Evolutionary conservation across 257 asterid genomes (phyloP), one percentile per base, ranked within the genome.

Genomic region (Solanum medicagineum): DNA sequence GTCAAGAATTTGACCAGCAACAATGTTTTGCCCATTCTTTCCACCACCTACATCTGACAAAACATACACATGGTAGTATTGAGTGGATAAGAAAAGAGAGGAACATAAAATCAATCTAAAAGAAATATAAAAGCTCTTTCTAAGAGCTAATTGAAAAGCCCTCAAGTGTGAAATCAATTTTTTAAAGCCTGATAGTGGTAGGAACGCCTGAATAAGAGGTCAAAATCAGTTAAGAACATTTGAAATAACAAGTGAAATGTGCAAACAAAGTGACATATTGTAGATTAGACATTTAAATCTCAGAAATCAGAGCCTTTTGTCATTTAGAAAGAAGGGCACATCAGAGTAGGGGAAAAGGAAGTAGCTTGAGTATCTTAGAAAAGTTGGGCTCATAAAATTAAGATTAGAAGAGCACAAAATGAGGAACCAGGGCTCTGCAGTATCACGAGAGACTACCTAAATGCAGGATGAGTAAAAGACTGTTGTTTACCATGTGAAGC

Each of bases 31-130:
- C 44, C 85, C 84, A 63, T 85, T 89, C 91, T 91, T 93, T 85
- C 97, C 97, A 89, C 93, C 93, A 83, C 89, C 93, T 79, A 90
- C 92, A 91, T 92, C 97, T 94, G 90, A 84, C 62, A 86, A 88
- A 81, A 71, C 88, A 85, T 42, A 56, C 85, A 60, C 77, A 77
- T 36, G 62, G 32, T 56, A 81, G 81, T 81, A 86, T 4, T 62
- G 79, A 86, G 84, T 49, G 15, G 54, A 84, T 59, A 19, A 63
- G 47, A 19, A 85, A 32, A 56, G 84, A 45, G 83, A 15, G 79
- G 85, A 47, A 75, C 80, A 22, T 70, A 54, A 17, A 20, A 42
- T 32, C 51, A 77, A 5, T 45, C 53, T 40, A 54, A 17, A 49
- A 83, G 60, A 82, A 63, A 45, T 42, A 77, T 65, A 24, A 26